Percentiles rank a stretch among this genome's conserved stretches.
Conservation (phyloP, 2,329 filamentous ascomycete species). For the Cercospora janseana region DNA sequence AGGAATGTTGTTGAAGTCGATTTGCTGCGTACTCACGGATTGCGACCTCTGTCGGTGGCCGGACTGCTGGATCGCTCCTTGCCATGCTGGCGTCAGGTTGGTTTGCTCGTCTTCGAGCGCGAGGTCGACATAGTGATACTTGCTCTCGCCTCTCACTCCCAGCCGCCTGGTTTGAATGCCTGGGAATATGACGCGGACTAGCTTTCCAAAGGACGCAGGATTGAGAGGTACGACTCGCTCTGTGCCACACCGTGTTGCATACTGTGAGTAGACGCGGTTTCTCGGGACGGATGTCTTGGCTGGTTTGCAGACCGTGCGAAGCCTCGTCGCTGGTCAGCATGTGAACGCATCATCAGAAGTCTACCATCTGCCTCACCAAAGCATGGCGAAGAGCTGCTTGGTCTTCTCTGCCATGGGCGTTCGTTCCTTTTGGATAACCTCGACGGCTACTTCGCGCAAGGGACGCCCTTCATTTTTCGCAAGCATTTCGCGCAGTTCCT, state of each 20-base stretch:
- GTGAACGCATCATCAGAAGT: neutral
- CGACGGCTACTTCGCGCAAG: slow-evolving; percentile 69
- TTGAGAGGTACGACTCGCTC: slow-evolving; percentile 94
- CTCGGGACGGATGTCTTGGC: slow-evolving; percentile 85
- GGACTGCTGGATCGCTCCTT: slow-evolving; percentile 23
- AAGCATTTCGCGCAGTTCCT: slow-evolving; percentile 75
- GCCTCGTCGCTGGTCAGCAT: slow-evolving; percentile 52
- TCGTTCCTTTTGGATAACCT: slow-evolving; percentile 75
- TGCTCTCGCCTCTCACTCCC: slow-evolving; percentile 92
- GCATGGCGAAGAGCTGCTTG: slow-evolving; percentile 83
- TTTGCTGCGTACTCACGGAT: slow-evolving; percentile 34
- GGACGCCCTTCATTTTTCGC: slow-evolving; percentile 65
- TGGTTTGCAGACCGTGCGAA: slow-evolving; percentile 68
- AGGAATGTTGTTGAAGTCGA: slow-evolving; percentile 44
- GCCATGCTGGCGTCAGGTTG: slow-evolving; percentile 28
- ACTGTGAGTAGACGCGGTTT: slow-evolving; percentile 91
- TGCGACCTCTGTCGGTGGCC: slow-evolving; percentile 33
- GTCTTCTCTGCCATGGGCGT: slow-evolving; percentile 79
- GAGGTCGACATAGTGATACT: slow-evolving; percentile 81
- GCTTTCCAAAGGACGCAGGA: slow-evolving; percentile 94
- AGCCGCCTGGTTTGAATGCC: slow-evolving; percentile 89
- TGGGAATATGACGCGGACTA: slow-evolving; percentile 93
- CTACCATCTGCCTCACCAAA: slow-evolving; percentile 67
- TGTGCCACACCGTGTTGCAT: slow-evolving; percentile 86
- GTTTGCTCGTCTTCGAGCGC: slow-evolving; percentile 49